A percentile compares a stretch with the other conserved stretches of the same genome.
phyloP scores from a whole-genome alignment of 495 filamentous ascomycete species.

The Melanomma pulvis-pyrius region DNA sequence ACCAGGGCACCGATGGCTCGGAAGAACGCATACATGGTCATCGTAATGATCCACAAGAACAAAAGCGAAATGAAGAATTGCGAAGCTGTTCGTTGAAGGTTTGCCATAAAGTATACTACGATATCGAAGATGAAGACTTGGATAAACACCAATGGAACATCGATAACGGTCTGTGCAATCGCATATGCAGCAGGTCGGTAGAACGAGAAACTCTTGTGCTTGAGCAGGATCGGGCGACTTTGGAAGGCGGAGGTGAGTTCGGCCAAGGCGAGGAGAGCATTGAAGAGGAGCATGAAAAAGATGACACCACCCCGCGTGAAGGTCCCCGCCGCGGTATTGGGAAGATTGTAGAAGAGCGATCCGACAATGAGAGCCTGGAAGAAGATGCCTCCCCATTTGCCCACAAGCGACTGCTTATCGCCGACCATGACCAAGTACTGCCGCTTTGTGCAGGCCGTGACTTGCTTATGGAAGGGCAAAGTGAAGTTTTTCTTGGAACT shows the following conservation, averaged over 20 bases:
- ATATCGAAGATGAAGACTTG: slow-evolving; percentile 74
- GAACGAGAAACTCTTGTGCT: slow-evolving; percentile 84
- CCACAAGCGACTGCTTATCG: slow-evolving; percentile 56
- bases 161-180: slow-evolving; percentile 74
- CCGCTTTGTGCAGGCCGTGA: slow-evolving; percentile 66
- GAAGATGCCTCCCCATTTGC: slow-evolving; percentile 63
- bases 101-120: slow-evolving; percentile 78
- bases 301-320: slow-evolving; percentile 62
- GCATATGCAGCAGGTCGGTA: slow-evolving; percentile 80
- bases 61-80: slow-evolving; percentile 83
- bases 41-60: slow-evolving; percentile 61
- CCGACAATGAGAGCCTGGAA: slow-evolving; percentile 79
- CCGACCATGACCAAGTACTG: slow-evolving; percentile 69
- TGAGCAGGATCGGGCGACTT: slow-evolving; percentile 72
- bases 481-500: slow-evolving; percentile 69
- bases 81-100: slow-evolving; percentile 67
- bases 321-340: slow-evolving; percentile 58
- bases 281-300: slow-evolving; percentile 82
- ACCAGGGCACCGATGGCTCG: slow-evolving; percentile 69
- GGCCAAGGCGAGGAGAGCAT: slow-evolving; percentile 74
- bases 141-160: slow-evolving; percentile 70
- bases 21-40: slow-evolving; percentile 82
- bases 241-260: slow-evolving; percentile 74
- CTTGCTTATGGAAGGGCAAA: slow-evolving; percentile 67
- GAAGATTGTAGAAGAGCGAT: slow-evolving; percentile 73